Evolutionary conservation across 495 filamentous ascomycete genomes (phyloP), one percentile per base, ranked within the genome.

Genomic region (Penicillium longicatenatum): DNA sequence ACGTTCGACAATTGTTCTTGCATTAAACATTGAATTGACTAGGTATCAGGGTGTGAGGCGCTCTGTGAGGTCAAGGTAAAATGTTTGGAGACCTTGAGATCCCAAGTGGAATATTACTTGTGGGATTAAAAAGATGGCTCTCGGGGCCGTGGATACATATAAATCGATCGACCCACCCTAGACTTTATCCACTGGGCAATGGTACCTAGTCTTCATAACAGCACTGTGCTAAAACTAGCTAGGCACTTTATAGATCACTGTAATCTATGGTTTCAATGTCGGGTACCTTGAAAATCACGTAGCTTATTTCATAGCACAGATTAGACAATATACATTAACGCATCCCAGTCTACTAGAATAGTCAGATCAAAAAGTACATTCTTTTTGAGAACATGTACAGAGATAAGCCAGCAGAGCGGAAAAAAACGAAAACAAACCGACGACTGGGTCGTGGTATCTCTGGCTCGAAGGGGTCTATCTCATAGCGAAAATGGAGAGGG

Each of bases 381-480:
- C 39, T 57, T 54, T 54, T 51, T 30, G 45, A 47, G 50, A 17
- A 58, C 54, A 64, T 64, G 51, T 64, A 60, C 44, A 50, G 33
- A 57, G 24, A 59, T 47, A 35, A 50, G 39, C 26, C 17, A 59
- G 29, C 46, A 49, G 37, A 54, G 54, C 17, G 37, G 41, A 48
- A 59, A 48, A 51, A 42, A 54, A 43, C 52, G 17, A 54, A 58
- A 60, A 39, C 31, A 47, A 58, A 69, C 60, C 50, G 54, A 70
- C 51, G 67, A 69, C 66, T 72, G 72, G 64, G 71, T 70, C 67
- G 68, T 77, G 75, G 74, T 77, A 77, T 79, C 75, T 74, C 72
- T 73, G 66, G 73, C 75, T 74, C 70, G 71, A 74, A 68, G 63
- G 71, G 63, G 65, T 79, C 76, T 76, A 77, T 77, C 66, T 75